phyloP scores from a whole-genome alignment of 495 filamentous ascomycete genomes.

The Oleoguttula mirabilis region DNA sequence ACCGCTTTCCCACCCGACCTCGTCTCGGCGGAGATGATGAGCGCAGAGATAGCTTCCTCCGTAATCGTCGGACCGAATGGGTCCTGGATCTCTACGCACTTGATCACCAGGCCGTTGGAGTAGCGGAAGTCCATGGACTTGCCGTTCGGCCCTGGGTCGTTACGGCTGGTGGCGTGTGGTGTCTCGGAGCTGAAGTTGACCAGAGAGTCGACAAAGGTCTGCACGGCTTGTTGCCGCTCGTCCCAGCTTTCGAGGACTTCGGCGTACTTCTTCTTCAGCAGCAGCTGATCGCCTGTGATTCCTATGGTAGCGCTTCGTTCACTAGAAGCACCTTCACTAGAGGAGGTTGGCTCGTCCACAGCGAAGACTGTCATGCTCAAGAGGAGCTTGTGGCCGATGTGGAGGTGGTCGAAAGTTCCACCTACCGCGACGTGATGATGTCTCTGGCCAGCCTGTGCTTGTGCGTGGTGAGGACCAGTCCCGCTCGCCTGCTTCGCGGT shows the following conservation, averaged over 20 bases:
- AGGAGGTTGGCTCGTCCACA: conserved; percentile 35
- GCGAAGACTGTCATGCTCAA: conserved; percentile 72
- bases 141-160: conserved; percentile 38
- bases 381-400: conserved; percentile 89
- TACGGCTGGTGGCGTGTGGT: conserved; percentile 18
- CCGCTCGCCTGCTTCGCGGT: neutral
- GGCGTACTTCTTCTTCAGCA: conserved; percentile 78
- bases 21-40: conserved; percentile 87
- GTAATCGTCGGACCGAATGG: conserved; percentile 87
- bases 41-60: conserved; percentile 59
- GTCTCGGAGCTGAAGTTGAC: conserved; percentile 42
- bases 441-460: conserved; percentile 5
- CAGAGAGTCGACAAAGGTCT: conserved; percentile 59
- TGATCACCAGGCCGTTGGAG: conserved; percentile 41
- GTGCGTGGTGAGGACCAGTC: conserved; percentile 21
- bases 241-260: conserved; percentile 70
- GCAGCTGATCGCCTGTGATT: conserved; percentile 72
- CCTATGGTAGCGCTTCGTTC: conserved; percentile 58
- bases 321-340: conserved; percentile 27
- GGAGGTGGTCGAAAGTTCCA: conserved; percentile 93
- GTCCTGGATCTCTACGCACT: conserved; percentile 75
- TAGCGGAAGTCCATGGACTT: conserved; percentile 39
- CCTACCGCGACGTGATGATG: conserved; percentile 65
- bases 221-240: conserved; percentile 51
- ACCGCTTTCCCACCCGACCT: conserved; percentile 69